A percentile compares a stretch with the other conserved stretches of the same genome.
These are phyloP conservation scores for Phytophthora hybrid DNA, from an alignment of 352 stramenopile genomes.

Conservation along the genomic window DNA sequence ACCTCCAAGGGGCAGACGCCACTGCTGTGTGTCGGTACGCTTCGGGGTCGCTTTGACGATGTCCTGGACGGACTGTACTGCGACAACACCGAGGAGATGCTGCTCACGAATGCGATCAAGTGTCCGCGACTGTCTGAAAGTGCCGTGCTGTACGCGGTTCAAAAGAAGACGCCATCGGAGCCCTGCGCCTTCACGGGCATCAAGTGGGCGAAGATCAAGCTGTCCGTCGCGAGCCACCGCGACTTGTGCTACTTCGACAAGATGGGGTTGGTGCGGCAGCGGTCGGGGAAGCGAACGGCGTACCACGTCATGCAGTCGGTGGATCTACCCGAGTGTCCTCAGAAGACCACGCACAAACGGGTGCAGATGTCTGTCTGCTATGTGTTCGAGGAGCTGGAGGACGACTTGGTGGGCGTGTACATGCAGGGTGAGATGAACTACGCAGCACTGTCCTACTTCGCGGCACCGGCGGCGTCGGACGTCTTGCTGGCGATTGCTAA, in stretches of 20 bases:
- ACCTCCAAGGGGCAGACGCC: slow-evolving; percentile 7
- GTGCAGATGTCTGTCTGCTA: slow-evolving; percentile 35
- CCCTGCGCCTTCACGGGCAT: slow-evolving; percentile 46
- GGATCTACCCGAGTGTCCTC: slow-evolving; percentile 23
- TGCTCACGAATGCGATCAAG: slow-evolving; percentile 39
- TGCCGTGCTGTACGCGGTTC: slow-evolving; percentile 34
- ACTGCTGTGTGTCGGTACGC: slow-evolving; percentile 39
- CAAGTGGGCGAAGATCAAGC: slow-evolving; percentile 41
- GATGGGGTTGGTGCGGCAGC: slow-evolving; percentile 30
- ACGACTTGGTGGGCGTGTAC: slow-evolving; percentile 29
- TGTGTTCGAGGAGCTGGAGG: slow-evolving; percentile 37
- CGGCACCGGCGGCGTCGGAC: slow-evolving; percentile 14
- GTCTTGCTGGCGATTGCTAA: slow-evolving; percentile 21
- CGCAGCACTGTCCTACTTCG: slow-evolving; percentile 14
- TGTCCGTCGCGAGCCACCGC: slow-evolving; percentile 31
- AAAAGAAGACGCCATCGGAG: slow-evolving; percentile 23
- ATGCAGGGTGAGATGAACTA: slow-evolving; percentile 23
- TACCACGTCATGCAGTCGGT: slow-evolving; percentile 46
- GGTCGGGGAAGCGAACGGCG: slow-evolving; percentile 27
- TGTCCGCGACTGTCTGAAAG: slow-evolving; percentile 34
- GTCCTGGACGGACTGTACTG: slow-evolving; percentile 47
- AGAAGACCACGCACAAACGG: slow-evolving; percentile 19
- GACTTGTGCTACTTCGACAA: slow-evolving; percentile 51
- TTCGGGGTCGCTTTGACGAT: slow-evolving; percentile 44
- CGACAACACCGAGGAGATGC: slow-evolving; percentile 40